Conservation (phyloP, 306 rosid species). For the Amphicarpaea edgeworthii region DNA sequence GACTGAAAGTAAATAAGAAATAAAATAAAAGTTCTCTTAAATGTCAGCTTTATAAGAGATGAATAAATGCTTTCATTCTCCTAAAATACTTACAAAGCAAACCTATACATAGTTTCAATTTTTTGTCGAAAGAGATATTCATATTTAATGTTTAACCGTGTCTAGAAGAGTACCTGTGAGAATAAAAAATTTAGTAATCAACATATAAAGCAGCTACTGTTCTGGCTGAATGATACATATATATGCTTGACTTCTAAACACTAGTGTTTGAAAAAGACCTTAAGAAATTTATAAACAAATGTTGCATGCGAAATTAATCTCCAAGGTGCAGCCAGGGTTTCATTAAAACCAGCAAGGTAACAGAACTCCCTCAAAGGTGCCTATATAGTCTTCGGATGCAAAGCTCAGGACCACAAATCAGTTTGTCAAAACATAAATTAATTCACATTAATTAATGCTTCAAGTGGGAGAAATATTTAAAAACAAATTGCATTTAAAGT, state of each 20-base stretch:
- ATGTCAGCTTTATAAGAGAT: too few species aligned
- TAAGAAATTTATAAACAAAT: constrained; percentile 7
- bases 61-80: too few species aligned
- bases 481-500: constrained; percentile 17
- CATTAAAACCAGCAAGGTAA: constrained; percentile 53
- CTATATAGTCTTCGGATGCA: constrained; percentile 31
- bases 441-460: constrained; percentile 19
- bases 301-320: constrained; percentile 4
- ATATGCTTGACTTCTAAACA: not conserved
- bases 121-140: too few species aligned
- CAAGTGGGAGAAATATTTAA: not conserved
- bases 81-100: too few species aligned
- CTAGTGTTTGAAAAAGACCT: constrained; percentile 32
- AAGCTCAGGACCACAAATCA: constrained; percentile 49
- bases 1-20: too few species aligned
- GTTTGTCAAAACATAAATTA: constrained; percentile 33
- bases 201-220: too few species aligned
- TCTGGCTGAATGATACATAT: not conserved
- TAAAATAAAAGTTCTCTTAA: too few species aligned
- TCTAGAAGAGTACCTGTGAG: too few species aligned
- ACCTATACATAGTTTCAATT: too few species aligned
- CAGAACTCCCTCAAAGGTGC: constrained; percentile 38
- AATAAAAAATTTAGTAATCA: too few species aligned
- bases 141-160: too few species aligned
- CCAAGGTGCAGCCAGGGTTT: constrained; percentile 37